These are phyloP conservation scores for Pseudogymnoascus sp. DNA, from an alignment of 2,329 filamentous ascomycete genomes.

Conservation along the genomic window DNA sequence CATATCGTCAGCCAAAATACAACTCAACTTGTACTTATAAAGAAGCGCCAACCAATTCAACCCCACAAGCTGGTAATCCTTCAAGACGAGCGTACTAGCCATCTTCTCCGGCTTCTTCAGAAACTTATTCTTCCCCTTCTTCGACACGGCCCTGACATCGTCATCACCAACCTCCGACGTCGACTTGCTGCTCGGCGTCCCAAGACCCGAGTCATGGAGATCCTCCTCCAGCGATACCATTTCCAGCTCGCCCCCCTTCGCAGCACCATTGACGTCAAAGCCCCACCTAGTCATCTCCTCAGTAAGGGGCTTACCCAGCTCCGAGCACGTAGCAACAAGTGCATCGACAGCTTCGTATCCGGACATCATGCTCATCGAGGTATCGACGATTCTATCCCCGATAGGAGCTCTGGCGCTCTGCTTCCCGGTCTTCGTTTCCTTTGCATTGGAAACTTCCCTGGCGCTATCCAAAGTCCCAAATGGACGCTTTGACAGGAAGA, in stretches of 20 bases:
- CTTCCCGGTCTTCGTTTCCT: slow-evolving; percentile 42
- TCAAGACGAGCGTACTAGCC: slow-evolving; percentile 69
- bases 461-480: slow-evolving; percentile 63
- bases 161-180: slow-evolving; percentile 37
- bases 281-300: slow-evolving; percentile 63
- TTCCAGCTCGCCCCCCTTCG: slow-evolving; percentile 54
- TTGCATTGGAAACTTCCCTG: slow-evolving; percentile 52
- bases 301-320: slow-evolving; percentile 59
- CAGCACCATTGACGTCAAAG: slow-evolving; percentile 53
- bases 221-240: slow-evolving; percentile 44
- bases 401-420: slow-evolving; percentile 42
- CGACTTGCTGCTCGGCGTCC: slow-evolving; percentile 47
- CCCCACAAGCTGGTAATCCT: slow-evolving; percentile 89
- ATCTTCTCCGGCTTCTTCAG: slow-evolving; percentile 63
- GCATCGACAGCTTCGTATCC: slow-evolving; percentile 79
- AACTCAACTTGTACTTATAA: slow-evolving; percentile 71
- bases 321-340: slow-evolving; percentile 69
- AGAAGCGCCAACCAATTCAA: slow-evolving; percentile 90
- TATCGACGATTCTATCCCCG: slow-evolving; percentile 61
- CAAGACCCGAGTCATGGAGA: slow-evolving; percentile 59
- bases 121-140: slow-evolving; percentile 23
- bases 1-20: slow-evolving; percentile 97
- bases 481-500: slow-evolving; percentile 67
- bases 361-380: slow-evolving; percentile 64
- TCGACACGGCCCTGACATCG: slow-evolving; percentile 28